Conservation (phyloP, 129 eudicot genomes). For the Chrysanthemum seticuspe region DNA sequence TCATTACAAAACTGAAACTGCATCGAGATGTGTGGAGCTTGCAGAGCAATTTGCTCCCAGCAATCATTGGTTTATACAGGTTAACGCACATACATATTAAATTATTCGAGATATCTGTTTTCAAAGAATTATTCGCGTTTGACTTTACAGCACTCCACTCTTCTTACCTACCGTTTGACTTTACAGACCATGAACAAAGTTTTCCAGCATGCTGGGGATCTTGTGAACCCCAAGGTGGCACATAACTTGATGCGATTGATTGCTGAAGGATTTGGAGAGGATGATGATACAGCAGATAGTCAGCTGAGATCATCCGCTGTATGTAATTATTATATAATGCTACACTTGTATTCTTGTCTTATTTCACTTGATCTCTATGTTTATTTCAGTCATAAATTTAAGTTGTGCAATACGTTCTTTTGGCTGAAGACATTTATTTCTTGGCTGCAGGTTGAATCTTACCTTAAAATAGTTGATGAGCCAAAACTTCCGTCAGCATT, state of each 20-base stretch:
- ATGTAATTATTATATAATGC: constrained; percentile 29
- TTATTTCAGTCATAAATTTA: not conserved
- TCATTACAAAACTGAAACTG: constrained; percentile 97
- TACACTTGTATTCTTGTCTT: not conserved
- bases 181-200: constrained; percentile 96
- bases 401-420: not conserved
- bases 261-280: constrained; percentile 99
- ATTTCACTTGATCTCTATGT: not conserved
- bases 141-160: not conserved
- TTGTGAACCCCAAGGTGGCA: constrained; percentile 87
- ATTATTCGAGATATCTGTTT: constrained; percentile 8
- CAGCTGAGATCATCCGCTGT: constrained; percentile 97
- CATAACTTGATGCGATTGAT: constrained; percentile 97
- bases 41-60: constrained; percentile 62
- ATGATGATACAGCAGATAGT: constrained; percentile 89
- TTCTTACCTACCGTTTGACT: constrained; percentile 11
- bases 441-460: constrained; percentile 88
- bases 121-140: not conserved
- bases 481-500: constrained; percentile 97
- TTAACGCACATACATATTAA: constrained; percentile 13
- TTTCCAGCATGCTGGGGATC: constrained; percentile 98
- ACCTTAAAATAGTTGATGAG: constrained; percentile 78
- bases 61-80: constrained; percentile 99
- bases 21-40: constrained; percentile 83
- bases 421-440: not conserved